Base-by-base conservation (phyloP, 2,329 filamentous ascomycete species). In the Chalaropsis thielavioides region DNA sequence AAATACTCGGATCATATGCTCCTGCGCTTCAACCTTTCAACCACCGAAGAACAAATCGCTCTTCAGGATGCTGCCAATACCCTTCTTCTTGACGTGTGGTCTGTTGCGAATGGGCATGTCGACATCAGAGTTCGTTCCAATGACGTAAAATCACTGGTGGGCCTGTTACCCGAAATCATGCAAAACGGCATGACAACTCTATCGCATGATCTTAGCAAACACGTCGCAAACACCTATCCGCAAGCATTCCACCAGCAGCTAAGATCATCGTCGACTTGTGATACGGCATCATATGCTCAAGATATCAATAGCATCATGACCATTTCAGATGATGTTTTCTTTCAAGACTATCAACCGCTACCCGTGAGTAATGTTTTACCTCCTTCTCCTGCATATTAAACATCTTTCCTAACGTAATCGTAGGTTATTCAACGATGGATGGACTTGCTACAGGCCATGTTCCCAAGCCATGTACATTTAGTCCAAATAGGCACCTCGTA, bases 31-130 rank as follows among this genome's bases (percentile, higher is more conserved):
- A 90, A 88, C 71, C 77, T 96, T 64, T 85, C 81, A 68, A 85
- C 82, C 31, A 74, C 79, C 3, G 60, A 44, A n/a, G 89, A 95
- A 71, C 86, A 89, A 66, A 75, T 77, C 41, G 86, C 86, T 1
- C 77, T 96, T 65, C 81, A 85, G n/a, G 82, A 88, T 65, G 90
- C 90, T 2, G 81, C 86, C 0, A 81, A 88, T 67, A 83, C 84
- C 19, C 81, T 96, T 27, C 87, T 94, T 70, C 79, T 97, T 51
- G 94, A 99, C 72, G 83, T 97, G 1, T 99, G 94, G 94, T 87
- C 89, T 24, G 90, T 89, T 69, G 88, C 86, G 5, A 79, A 85
- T 19, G 82, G 89, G 67, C 94, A 88, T 79, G 89, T 94, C 31
- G 94, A 99, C 73, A 86, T 97, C 63, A 82, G 90, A 51, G 75